Percentiles rank a stretch among this genome's conserved stretches.
These are phyloP conservation scores for Beauveria varroae DNA, from an alignment of 2,329 filamentous ascomycete species.

Conservation along the genomic window DNA sequence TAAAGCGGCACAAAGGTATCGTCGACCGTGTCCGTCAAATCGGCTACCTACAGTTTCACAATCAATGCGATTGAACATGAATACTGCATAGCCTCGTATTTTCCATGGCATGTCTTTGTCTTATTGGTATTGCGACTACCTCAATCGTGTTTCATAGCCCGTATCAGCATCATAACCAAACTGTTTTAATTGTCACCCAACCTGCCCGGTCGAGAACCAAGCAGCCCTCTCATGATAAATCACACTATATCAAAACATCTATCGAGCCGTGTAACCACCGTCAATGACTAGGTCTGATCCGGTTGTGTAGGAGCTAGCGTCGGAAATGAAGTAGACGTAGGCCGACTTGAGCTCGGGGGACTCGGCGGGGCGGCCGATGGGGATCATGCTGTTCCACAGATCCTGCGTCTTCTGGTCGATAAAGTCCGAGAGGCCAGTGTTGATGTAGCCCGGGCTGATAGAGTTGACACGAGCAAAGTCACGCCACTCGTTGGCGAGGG, in stretches of 20 bases:
- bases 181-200: no score
- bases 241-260: conserved; percentile 13
- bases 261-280: conserved; percentile 55
- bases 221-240: not conserved
- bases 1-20: no score
- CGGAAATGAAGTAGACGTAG: conserved; percentile 70
- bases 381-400: conserved; percentile 68
- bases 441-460: conserved; percentile 61
- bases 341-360: conserved; percentile 67
- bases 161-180: no score
- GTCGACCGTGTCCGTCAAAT: no score
- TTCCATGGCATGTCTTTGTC: no score
- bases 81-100: no score
- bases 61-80: no score
- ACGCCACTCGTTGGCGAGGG: conserved; percentile 58
- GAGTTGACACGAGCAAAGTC: conserved; percentile 59
- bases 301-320: conserved; percentile 69
- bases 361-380: conserved; percentile 61
- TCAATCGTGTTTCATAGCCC: no score
- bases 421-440: conserved; percentile 60
- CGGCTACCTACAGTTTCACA: no score
- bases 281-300: conserved; percentile 65
- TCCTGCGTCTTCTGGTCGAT: conserved; percentile 59
- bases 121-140: no score
- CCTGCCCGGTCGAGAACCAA: not conserved